Evolutionary conservation across 371 early-diverging fungal genomes (phyloP).

Genomic region (Umbelopsis sp.): DNA sequence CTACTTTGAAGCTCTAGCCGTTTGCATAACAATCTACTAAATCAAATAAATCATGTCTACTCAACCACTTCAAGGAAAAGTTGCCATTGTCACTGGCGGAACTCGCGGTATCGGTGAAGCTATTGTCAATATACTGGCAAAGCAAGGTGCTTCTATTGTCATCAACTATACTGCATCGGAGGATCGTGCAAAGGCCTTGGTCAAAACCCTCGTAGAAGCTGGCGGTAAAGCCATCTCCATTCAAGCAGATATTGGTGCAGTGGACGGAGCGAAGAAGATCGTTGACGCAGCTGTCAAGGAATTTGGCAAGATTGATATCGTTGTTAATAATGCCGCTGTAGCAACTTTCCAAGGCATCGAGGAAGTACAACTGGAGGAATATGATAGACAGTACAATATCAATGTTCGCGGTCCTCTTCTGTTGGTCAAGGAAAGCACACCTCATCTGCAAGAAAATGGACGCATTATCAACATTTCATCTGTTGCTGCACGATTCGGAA

Average conservation of each 20-base stretch:
- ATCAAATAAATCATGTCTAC: background rate
- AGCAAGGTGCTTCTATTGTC: slow-evolving; percentile 24
- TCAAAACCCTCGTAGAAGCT: background rate
- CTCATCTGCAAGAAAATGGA: slow-evolving; percentile 94
- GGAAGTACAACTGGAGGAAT: slow-evolving; percentile 15
- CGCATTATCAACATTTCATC: slow-evolving; percentile 88
- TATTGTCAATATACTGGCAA: background rate
- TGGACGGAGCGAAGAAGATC: slow-evolving; percentile 22
- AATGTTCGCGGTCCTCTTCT: slow-evolving; percentile 35
- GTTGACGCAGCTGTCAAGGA: slow-evolving; percentile 25
- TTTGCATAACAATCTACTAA: no score
- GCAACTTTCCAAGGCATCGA: background rate
- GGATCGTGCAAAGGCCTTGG: slow-evolving; percentile 6
- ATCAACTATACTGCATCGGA: slow-evolving; percentile 24
- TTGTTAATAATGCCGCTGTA: slow-evolving; percentile 33
- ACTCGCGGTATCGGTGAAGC: slow-evolving; percentile 17
- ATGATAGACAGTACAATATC: slow-evolving; percentile 27
- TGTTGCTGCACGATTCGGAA: slow-evolving; percentile 52
- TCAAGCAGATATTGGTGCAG: slow-evolving; percentile 28
- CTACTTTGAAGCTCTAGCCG: no score
- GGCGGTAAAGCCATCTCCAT: slow-evolving; percentile 27
- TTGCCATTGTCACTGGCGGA: slow-evolving; percentile 12
- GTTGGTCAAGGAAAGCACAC: slow-evolving; percentile 61
- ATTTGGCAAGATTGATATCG: slow-evolving; percentile 30
- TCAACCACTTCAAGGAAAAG: background rate